Conservation (phyloP, 331 rosid genomes). For the Phaseolus coccineus region DNA sequence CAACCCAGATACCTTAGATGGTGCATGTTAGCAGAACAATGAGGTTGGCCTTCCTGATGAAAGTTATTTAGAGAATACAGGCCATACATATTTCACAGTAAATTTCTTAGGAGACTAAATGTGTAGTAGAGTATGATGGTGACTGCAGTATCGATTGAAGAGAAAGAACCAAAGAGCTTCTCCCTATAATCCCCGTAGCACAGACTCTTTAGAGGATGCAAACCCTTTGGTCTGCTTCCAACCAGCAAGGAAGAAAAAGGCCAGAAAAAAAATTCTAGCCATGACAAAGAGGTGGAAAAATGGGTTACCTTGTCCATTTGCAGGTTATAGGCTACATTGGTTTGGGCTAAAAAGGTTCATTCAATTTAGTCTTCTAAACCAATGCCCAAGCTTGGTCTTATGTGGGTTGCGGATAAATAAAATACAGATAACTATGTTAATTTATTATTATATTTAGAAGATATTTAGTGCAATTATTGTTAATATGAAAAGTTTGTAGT, state of each 20-base stretch:
- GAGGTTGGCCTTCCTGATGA: conserved; percentile 19
- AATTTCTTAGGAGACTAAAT: background rate
- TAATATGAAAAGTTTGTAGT: too few relatives aligned
- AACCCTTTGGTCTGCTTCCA: background rate
- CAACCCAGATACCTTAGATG: conserved; percentile 19
- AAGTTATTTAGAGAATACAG: background rate
- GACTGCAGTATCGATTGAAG: background rate
- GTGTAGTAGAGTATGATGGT: background rate
- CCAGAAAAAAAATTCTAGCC: background rate
- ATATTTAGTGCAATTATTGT: too few relatives aligned
- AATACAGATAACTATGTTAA: background rate
- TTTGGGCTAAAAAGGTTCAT: background rate
- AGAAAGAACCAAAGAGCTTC: background rate
- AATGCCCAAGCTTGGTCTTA: background rate
- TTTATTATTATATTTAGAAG: too few relatives aligned
- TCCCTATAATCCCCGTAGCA: background rate
- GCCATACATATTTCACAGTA: background rate
- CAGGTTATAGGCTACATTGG: background rate
- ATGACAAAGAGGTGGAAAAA: background rate
- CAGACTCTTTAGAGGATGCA: background rate
- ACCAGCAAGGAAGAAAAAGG: background rate
- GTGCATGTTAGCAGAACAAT: conserved; percentile 1
- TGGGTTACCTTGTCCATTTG: background rate
- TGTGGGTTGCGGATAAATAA: background rate
- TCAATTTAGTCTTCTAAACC: background rate